Evolutionary conservation across 75 land plant species (phyloP).

Genomic region (Sequoia sempervirens): DNA sequence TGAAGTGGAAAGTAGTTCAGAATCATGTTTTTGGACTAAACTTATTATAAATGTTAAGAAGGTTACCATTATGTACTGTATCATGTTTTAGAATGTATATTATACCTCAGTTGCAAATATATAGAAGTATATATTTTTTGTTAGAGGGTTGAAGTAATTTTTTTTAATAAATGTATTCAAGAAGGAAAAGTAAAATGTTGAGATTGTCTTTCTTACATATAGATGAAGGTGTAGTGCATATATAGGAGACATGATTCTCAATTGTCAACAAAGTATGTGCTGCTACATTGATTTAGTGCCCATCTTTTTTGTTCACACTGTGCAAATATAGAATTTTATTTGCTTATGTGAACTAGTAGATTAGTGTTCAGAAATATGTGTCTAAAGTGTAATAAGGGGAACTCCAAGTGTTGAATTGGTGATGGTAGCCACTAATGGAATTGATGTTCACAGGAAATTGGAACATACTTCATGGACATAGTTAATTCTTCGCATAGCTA

Average conservation of each 20-base stretch:
- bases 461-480: conserved; percentile 71
- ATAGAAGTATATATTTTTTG: neutral
- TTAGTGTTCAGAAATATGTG: neutral
- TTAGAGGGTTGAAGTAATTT: neutral
- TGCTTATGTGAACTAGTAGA: neutral
- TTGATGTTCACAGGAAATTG: conserved; percentile 53
- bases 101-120: neutral
- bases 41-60: neutral
- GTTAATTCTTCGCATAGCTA: conserved; percentile 85
- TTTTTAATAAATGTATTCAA: neutral
- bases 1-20: neutral
- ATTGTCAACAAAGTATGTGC: neutral
- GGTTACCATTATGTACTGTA: neutral
- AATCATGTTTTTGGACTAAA: neutral
- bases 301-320: neutral
- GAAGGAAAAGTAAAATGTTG: neutral
- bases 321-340: neutral
- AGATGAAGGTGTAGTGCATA: neutral
- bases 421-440: neutral
- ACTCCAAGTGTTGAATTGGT: neutral
- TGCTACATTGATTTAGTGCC: neutral
- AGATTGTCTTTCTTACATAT: neutral
- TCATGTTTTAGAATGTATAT: neutral
- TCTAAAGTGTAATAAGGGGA: neutral
- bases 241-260: neutral